Evolutionary conservation across 345 rosid genomes (phyloP), one percentile per base, ranked within the genome.

Genomic region (Aurinia saxatilis): DNA sequence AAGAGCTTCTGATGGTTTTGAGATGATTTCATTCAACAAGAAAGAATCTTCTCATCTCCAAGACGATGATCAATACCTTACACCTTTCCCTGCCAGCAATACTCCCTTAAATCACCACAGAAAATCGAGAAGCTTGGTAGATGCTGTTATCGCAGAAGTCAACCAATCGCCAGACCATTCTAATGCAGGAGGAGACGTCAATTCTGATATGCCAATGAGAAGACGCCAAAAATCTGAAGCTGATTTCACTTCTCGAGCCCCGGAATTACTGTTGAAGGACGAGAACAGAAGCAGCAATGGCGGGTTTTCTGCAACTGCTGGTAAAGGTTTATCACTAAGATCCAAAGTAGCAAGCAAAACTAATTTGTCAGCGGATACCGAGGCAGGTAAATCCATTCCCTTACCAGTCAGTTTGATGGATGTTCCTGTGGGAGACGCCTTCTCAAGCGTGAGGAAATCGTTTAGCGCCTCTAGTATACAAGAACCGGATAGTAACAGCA

Each of bases 381-480:
- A 77, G 27, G 58, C 45, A 6, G 35, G 68, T 5, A 54, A 68
- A 40, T 9, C 46, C 50, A 67, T 13, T 47, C 57, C 75, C 0
- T 34, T 54, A 33, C 78, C 79, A 8, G 13, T 63, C 17, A 68
- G 16, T 37, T 3, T 58, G 11, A 77, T 67, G 27, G 86, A 81
- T 66, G 45, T 66, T 15, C 33, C 56, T 37, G 65, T 59, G 7
- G 68, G 65, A 3, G 81, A 84, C 34, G 76, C 63, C 49, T 61
- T 70, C 33, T 75, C 63, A 27, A 70, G 35, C 6, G 80, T 87
- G 60, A 85, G 84, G 73, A 93, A 85, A 69, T 93, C 92, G 8
- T 77, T 84, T 54, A 90, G 99, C 73, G 80, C 90, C 12, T 75
- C 97, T 4, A 81, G 79, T 65, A 74, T 93, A 58, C 91, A 79